These are phyloP conservation scores for Mycena pura DNA, from an alignment of 768 basidiomycete genomes.

Conservation along the genomic window DNA sequence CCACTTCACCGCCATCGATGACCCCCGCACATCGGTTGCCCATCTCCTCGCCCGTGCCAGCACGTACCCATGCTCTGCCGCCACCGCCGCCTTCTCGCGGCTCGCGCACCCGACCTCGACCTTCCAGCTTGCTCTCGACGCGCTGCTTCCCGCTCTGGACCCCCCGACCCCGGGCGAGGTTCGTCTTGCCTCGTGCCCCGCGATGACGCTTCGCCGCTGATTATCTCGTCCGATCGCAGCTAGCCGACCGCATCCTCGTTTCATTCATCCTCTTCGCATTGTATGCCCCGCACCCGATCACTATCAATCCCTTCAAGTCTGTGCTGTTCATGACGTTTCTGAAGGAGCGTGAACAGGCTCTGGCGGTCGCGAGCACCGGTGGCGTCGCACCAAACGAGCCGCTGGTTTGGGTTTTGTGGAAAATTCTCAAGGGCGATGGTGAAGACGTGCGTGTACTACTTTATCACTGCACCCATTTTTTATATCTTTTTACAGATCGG, in stretches of 20 bases:
- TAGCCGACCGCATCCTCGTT: slow-evolving; percentile 76
- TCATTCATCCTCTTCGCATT: slow-evolving; percentile 82
- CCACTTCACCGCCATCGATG: neutral
- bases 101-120: slow-evolving; percentile 78
- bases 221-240: slow-evolving; percentile 44
- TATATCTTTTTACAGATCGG: slow-evolving; percentile 66
- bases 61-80: slow-evolving; percentile 77
- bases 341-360: slow-evolving; percentile 70
- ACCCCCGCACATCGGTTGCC: slow-evolving; percentile 57
- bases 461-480: neutral
- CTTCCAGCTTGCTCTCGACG: slow-evolving; percentile 86
- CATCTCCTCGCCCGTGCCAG: slow-evolving; percentile 72
- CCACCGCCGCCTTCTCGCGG: slow-evolving; percentile 75
- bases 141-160: slow-evolving; percentile 76
- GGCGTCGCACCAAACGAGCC: slow-evolving; percentile 71
- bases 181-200: slow-evolving; percentile 32
- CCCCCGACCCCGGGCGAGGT: slow-evolving; percentile 61
- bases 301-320: slow-evolving; percentile 84
- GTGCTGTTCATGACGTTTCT: slow-evolving; percentile 71
- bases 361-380: slow-evolving; percentile 54
- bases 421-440: slow-evolving; percentile 83
- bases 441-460: slow-evolving; percentile 65
- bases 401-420: slow-evolving; percentile 87
- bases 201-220: neutral
- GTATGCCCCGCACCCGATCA: slow-evolving; percentile 80